Evolutionary conservation across 2,329 filamentous ascomycete species (phyloP).

Genomic region (Aspergillus costaricaensis): DNA sequence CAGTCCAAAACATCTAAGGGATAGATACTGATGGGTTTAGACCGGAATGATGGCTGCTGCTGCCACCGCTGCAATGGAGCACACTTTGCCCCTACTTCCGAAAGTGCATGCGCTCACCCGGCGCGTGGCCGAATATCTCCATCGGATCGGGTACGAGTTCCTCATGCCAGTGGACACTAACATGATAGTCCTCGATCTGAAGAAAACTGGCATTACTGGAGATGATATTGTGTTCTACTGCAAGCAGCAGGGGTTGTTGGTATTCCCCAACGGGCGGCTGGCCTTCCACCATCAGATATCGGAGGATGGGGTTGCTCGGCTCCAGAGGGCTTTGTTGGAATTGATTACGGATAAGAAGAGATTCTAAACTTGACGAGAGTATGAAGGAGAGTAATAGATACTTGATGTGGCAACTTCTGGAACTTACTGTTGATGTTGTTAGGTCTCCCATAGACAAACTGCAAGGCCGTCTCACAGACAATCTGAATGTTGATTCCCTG

Average conservation of each 20-base stretch:
- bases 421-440: too few relatives aligned
- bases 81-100: constrained; percentile 25
- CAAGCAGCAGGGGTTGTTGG: constrained; percentile 20
- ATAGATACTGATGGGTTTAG: constrained; percentile 9
- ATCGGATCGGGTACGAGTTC: constrained; percentile 25
- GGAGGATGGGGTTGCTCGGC: constrained; percentile 20
- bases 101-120: constrained; percentile 26
- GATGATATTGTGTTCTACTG: constrained; percentile 25
- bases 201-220: constrained; percentile 20
- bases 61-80: constrained; percentile 24
- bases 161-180: constrained; percentile 30
- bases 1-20: not conserved
- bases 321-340: constrained; percentile 22
- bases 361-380: not conserved
- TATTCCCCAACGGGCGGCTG: constrained; percentile 26
- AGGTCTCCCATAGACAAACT: too few relatives aligned
- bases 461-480: too few relatives aligned
- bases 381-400: too few relatives aligned
- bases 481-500: too few relatives aligned
- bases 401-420: too few relatives aligned
- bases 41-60: constrained; percentile 35
- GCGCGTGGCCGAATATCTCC: constrained; percentile 22
- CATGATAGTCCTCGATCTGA: constrained; percentile 31
- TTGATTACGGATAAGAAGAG: constrained; percentile 17
- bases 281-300: constrained; percentile 34